Base-by-base conservation (phyloP, 768 basidiomycete species). In the Cantharellus cinnabarinus region DNA sequence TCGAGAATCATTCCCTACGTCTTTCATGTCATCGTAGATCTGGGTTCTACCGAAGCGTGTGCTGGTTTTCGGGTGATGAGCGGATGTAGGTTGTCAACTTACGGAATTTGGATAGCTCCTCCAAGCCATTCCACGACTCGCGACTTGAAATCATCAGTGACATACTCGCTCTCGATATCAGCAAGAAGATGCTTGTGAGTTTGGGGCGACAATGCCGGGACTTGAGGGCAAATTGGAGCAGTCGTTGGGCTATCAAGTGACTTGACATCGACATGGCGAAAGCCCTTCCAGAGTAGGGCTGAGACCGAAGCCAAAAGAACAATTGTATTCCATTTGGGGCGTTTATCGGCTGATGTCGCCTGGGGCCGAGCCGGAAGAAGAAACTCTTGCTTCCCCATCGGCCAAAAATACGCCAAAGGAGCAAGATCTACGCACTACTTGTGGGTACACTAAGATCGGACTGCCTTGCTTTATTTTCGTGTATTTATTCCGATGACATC, bases 31-130 rank as follows among this genome's bases (percentile, higher is more conserved):
- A 60, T 79, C 78, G 65, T 70, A 77, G 1, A 73, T 74, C 62
- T 77, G 75, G 10, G 78, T 80, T 35, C 78, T 79, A 53, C 4
- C 20, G n/a, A n/a, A n/a, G n/a, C n/a, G n/a, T n/a, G 44, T 48
- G 44, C 7, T 20, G 44, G 20, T 20, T 48, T 20, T 7, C 44
- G 20, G 44, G 44, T 48, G 20, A 7, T 7, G 20, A 48, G 20
- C 20, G 7, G 48, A 20, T 20, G 20, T 48, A 20, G n/a, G 41
- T 53, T 40, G 35, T 54, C 4, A n/a, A 20, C 63, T 10, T 50
- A 70, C 66, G 70, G 70, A n/a, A 74, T 68, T 56, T 66, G 67
- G 3, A 79, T 73, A 52, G 77, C 77, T 35, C 74, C 75, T n/a
- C 69, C 67, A 5, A 79, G 68, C 74, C 74, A 76, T 50, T 74